Evolutionary conservation across 495 filamentous ascomycete genomes (phyloP).

Genomic region (Parathielavia appendiculata): DNA sequence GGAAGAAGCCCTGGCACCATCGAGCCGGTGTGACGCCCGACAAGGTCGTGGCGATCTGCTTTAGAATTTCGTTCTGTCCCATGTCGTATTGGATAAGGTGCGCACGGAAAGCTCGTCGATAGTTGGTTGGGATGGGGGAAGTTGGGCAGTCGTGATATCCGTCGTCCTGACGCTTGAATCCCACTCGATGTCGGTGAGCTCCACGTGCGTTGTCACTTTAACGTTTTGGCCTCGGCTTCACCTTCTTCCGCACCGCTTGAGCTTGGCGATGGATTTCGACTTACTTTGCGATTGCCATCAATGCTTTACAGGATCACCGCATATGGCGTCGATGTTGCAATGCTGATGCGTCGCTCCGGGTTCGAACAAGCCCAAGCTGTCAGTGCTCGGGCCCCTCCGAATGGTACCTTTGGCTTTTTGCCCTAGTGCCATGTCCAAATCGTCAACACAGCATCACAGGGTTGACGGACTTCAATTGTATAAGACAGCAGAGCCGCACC

Average conservation of each 20-base stretch:
- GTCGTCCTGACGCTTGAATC: neutral
- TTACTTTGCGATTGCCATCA: neutral
- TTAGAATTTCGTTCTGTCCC: neutral
- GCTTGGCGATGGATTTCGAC: neutral
- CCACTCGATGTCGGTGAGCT: neutral
- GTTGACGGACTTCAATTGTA: no score
- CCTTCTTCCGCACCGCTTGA: constrained; percentile 15
- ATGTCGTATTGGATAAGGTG: neutral
- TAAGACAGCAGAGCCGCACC: no score
- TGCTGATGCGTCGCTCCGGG: neutral
- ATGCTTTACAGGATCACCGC: neutral
- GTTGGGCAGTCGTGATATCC: neutral
- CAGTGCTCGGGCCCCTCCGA: no score
- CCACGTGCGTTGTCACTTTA: no score
- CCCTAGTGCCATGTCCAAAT: no score
- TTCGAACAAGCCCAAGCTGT: no score
- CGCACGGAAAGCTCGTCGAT: neutral
- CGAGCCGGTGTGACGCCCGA: constrained; percentile 27
- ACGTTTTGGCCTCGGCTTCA: constrained; percentile 8
- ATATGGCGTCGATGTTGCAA: neutral
- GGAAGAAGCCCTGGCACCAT: constrained; percentile 46
- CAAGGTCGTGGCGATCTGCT: neutral
- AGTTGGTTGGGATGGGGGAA: neutral
- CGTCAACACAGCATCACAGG: no score
- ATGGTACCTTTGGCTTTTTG: no score